Evolutionary conservation across 1,139 yeast species (phyloP), one percentile per base, ranked within the genome.

Genomic region (Suhomyces panamericanus): DNA sequence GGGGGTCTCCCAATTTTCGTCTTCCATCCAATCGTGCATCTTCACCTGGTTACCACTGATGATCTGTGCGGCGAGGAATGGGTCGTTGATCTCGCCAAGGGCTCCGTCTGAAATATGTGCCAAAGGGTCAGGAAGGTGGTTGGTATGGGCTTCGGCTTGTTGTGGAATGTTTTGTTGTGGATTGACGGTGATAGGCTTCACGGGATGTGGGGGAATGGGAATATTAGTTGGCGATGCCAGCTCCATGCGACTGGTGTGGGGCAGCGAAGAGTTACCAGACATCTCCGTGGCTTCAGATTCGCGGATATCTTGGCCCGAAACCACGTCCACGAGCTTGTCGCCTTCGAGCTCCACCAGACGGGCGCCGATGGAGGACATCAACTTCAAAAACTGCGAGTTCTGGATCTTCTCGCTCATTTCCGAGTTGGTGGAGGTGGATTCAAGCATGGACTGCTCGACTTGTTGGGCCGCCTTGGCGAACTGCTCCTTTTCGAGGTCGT

Each of bases 51-150:
- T 67, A 0, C 78, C 78, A 53, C 75, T 70, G 9, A 71, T 57
- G 5, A 73, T 58, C 47, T 67, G 61, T 4, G 79, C 79, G 3
- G 78, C 77, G 41, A 67, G 61, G 12, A 74, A 58, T 2, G 77
- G 72, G 41, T 63, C 66, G 15, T 36, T 51, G 15, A 65, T 50
- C 32, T 59, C 67, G n/a, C 51, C 55, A 12, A 74, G 55, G 16
- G 58, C 65, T 1, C 77, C 77, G 41, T 72, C 75, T 39, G 58
- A 58, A n/a, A 74, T 62, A 49, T 74, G 79, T 2, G 78, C 75
- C 43, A 74, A 59, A 0, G 79, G 79, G 48, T 74, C 79, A 3
- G 78, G 77, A 22, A 73, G 59, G 13, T 32, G 34, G 34, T 32
- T 32, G 22, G 6, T 10, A 3, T 32, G 34, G 17, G 10, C 16